Percentiles rank a stretch among this genome's conserved stretches.
phyloP scores from a whole-genome alignment of 2,329 filamentous ascomycete species.

The Talaromyces sp. region DNA sequence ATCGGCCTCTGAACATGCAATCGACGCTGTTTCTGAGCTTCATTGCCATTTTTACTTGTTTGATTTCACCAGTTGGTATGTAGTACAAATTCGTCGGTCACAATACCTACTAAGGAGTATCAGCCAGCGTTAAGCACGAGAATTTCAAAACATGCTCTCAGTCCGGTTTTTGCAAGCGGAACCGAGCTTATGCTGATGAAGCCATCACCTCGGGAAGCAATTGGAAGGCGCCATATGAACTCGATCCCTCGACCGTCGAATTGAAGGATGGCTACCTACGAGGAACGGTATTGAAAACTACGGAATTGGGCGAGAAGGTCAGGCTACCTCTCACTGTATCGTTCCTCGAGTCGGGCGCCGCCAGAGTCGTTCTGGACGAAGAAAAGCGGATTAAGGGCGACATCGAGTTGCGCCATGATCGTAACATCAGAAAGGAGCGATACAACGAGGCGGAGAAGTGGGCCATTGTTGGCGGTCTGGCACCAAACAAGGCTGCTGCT shows the following conservation, averaged over 20 bases:
- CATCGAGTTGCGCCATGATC: slow-evolving; percentile 80
- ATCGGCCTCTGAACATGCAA: slow-evolving; percentile 51
- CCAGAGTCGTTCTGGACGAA: slow-evolving; percentile 85
- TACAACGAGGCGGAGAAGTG: slow-evolving; percentile 90
- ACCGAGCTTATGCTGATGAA: slow-evolving; percentile 81
- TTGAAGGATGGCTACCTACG: slow-evolving; percentile 78
- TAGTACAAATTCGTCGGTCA: background rate
- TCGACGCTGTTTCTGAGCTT: slow-evolving; percentile 65
- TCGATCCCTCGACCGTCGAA: slow-evolving; percentile 66
- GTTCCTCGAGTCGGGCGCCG: slow-evolving; percentile 84
- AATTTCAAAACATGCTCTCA: slow-evolving; percentile 97
- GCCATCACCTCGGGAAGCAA: slow-evolving; percentile 60
- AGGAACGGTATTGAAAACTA: slow-evolving; percentile 75
- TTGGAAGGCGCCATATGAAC: slow-evolving; percentile 77
- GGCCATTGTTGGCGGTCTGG: slow-evolving; percentile 77
- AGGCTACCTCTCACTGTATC: slow-evolving; percentile 78
- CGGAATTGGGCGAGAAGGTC: slow-evolving; percentile 65
- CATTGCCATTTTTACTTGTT: slow-evolving; percentile 55
- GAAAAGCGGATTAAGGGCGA: slow-evolving; percentile 84
- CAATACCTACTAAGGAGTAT: background rate
- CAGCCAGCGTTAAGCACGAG: slow-evolving; percentile 85
- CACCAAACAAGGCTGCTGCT: slow-evolving; percentile 67
- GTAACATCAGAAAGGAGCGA: slow-evolving; percentile 79
- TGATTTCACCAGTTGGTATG: slow-evolving; percentile 64
- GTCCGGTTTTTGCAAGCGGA: slow-evolving; percentile 95